These are phyloP conservation scores for Solanum tacnaense DNA, from an alignment of 257 asterid genomes.

Conservation along the genomic window DNA sequence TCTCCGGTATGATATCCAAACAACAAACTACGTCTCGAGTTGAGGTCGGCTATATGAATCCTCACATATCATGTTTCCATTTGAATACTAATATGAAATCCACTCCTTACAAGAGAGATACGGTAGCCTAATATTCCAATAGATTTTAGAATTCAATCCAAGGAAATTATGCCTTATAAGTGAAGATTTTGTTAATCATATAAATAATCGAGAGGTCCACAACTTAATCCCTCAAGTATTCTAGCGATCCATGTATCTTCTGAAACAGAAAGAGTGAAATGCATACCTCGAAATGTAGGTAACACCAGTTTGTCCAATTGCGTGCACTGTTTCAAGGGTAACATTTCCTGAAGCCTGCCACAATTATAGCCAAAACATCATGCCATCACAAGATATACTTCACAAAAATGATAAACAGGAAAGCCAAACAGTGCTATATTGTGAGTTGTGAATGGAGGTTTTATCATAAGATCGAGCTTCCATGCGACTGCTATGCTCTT, in stretches of 20 bases:
- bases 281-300: slow-evolving; percentile 75
- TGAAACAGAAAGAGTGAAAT: not conserved
- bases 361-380: not conserved
- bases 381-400: not conserved
- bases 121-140: not conserved
- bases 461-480: not conserved
- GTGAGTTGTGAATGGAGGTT: not conserved
- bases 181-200: not conserved
- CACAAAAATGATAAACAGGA: not conserved
- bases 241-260: not conserved
- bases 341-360: slow-evolving; percentile 97
- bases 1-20: not conserved
- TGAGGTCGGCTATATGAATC: not conserved
- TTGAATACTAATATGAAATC: not conserved
- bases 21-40: not conserved
- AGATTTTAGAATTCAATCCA: not conserved
- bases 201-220: not conserved
- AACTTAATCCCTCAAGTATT: no score
- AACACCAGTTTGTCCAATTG: slow-evolving; percentile 92
- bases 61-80: not conserved
- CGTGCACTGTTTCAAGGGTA: slow-evolving; percentile 74
- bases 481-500: not conserved
- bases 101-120: not conserved
- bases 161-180: not conserved
- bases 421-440: not conserved